A percentile compares a stretch with the other conserved stretches of the same genome.
Evolutionary conservation across 2,329 filamentous ascomycete species (phyloP).

Genomic region (Fusarium sublunatum): DNA sequence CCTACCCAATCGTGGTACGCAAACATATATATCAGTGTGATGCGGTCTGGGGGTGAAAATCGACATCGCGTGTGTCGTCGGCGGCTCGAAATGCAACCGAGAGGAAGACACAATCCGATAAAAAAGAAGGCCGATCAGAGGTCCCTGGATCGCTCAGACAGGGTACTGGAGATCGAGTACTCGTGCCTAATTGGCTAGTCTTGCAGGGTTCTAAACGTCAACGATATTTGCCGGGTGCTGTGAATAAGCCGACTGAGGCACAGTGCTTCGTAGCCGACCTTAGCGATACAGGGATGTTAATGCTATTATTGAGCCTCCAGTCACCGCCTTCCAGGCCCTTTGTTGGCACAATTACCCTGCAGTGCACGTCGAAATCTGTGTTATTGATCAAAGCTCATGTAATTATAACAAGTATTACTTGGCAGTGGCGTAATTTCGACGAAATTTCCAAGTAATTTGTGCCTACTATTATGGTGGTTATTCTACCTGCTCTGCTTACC

Average conservation of each 20-base stretch:
- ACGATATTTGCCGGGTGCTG: conserved; percentile 29
- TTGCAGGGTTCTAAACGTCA: conserved; percentile 32
- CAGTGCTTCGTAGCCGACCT: conserved; percentile 4
- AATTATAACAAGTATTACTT: not conserved
- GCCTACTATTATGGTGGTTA: too few species aligned
- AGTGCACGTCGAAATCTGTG: not conserved
- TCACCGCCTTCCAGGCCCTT: conserved; percentile 12
- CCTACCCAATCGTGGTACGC: not conserved
- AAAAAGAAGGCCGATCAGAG: conserved; percentile 21
- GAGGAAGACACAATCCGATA: not conserved
- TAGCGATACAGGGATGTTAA: conserved; percentile 32
- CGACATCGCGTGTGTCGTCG: conserved; percentile 6
- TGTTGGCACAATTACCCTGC: conserved; percentile 6
- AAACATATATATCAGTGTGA: not conserved
- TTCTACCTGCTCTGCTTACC: too few species aligned
- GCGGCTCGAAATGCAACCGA: conserved; percentile 7
- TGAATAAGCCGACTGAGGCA: conserved; percentile 6
- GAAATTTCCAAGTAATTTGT: too few species aligned
- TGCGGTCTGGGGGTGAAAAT: not conserved
- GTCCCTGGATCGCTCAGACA: conserved; percentile 25
- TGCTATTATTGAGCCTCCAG: conserved; percentile 36
- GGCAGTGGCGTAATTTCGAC: too few species aligned
- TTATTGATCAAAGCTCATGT: not conserved
- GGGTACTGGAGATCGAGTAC: not conserved
- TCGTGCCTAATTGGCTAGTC: conserved; percentile 23